A percentile compares a stretch with the other conserved stretches of the same genome.
Conservation (phyloP, 805 yeast species). For the Yarrowia divulgata region DNA sequence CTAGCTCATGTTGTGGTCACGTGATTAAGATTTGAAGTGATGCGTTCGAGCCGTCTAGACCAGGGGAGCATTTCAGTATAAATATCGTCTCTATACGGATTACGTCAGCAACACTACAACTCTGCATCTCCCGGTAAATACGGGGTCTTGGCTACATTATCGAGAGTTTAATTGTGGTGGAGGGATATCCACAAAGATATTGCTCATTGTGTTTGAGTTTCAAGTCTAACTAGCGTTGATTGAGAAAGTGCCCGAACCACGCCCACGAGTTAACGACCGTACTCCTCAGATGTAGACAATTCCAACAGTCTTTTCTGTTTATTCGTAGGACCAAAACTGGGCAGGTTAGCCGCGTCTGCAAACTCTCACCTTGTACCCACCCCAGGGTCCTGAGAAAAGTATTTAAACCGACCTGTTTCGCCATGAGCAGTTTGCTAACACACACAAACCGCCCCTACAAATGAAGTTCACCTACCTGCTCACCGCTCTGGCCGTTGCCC, state of each 20-base stretch:
- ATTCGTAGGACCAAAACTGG: background rate
- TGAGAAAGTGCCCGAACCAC: background rate
- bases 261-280: no score
- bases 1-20: background rate
- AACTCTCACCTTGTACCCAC: background rate
- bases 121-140: conserved; percentile 13
- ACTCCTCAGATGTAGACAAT: background rate
- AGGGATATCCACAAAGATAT: background rate
- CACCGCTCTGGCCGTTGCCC: conserved; percentile 32
- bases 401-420: background rate
- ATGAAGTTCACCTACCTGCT: conserved; percentile 32
- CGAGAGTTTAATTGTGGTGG: conserved; percentile 8
- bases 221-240: background rate
- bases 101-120: background rate
- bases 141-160: conserved; percentile 34
- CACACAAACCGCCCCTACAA: background rate
- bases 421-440: background rate
- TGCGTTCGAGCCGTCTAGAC: background rate
- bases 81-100: no score
- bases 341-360: no score
- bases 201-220: conserved; percentile 4
- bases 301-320: background rate
- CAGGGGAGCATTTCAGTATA: background rate
- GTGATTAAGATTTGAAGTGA: background rate
- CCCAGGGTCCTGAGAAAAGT: background rate